Conservation (phyloP, 2,329 filamentous ascomycete genomes). For the Bisporella sp. region DNA sequence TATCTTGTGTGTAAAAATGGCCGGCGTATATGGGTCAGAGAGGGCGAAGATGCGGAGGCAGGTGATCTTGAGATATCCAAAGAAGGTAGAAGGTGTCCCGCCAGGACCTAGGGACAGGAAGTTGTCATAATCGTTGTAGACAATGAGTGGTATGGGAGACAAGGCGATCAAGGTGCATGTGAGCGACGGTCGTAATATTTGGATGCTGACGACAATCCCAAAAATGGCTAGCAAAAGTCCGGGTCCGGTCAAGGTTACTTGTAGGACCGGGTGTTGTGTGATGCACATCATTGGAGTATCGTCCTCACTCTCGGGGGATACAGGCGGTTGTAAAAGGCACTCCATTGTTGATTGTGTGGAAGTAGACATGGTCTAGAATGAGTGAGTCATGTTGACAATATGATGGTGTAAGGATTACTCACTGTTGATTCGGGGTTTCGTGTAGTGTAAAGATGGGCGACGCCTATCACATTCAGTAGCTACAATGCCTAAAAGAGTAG, state of each 20-base stretch:
- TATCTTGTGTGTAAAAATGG: conserved; percentile 41
- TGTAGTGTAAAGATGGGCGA: conserved; percentile 1
- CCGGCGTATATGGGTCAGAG: conserved; percentile 59
- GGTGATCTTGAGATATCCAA: conserved; percentile 67
- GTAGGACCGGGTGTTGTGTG: conserved; percentile 21
- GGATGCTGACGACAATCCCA: conserved; percentile 43
- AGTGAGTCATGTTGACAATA: background rate
- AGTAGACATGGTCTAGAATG: background rate
- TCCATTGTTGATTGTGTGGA: conserved; percentile 72
- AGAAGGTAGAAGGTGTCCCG: conserved; percentile 67
- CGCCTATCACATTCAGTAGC: conserved; percentile 22
- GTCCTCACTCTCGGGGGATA: conserved; percentile 6
- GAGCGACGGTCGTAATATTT: conserved; percentile 40
- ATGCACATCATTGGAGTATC: conserved; percentile 13
- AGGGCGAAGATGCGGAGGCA: conserved; percentile 66
- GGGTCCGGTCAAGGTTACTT: conserved; percentile 23
- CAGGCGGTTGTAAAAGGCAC: background rate
- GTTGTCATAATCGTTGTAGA: conserved; percentile 67
- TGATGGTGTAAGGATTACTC: background rate
- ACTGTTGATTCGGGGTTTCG: background rate
- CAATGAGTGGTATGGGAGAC: conserved; percentile 37
- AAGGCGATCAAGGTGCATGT: conserved; percentile 43
- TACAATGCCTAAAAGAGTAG: conserved; percentile 18
- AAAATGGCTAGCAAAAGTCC: conserved; percentile 40
- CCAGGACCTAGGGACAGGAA: conserved; percentile 75